Conservation (phyloP, 306 rosid genomes). For the Acacia crassicarpa region DNA sequence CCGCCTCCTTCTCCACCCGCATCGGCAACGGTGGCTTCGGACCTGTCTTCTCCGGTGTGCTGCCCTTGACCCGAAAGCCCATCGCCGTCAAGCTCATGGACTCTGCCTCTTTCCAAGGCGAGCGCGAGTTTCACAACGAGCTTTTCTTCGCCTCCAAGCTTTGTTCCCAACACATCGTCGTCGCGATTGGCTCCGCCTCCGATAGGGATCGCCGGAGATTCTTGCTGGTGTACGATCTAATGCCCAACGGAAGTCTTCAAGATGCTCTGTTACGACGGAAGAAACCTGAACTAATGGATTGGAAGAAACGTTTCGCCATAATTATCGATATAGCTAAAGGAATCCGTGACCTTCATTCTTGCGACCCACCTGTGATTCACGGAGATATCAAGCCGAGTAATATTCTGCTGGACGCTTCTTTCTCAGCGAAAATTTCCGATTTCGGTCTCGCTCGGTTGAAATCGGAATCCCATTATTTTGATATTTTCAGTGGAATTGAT, state of each 20-base stretch:
- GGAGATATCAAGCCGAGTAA: slow-evolving; percentile 96
- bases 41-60: slow-evolving; percentile 67
- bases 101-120: slow-evolving; percentile 78
- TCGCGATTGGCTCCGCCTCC: slow-evolving; percentile 53
- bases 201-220: slow-evolving; percentile 53
- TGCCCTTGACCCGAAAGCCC: slow-evolving; percentile 43
- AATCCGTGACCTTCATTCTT: slow-evolving; percentile 60
- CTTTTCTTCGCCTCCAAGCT: slow-evolving; percentile 72
- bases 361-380: slow-evolving; percentile 78
- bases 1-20: slow-evolving; percentile 72
- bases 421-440: slow-evolving; percentile 71
- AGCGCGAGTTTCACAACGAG: slow-evolving; percentile 94
- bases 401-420: slow-evolving; percentile 54
- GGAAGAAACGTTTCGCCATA: slow-evolving; percentile 48
- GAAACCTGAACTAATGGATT: slow-evolving; percentile 52
- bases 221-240: slow-evolving; percentile 59
- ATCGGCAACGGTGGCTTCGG: slow-evolving; percentile 95
- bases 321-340: slow-evolving; percentile 56
- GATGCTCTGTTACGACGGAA: slow-evolving; percentile 58
- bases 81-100: slow-evolving; percentile 92
- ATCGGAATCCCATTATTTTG: slow-evolving; percentile 37
- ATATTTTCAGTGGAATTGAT: slow-evolving; percentile 44
- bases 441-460: slow-evolving; percentile 82
- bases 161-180: slow-evolving; percentile 39
- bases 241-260: slow-evolving; percentile 64